Percentiles rank a stretch among this genome's conserved stretches.
These are phyloP conservation scores for Fraxinus floribunda DNA, from an alignment of 305 asterid species.

Conservation along the genomic window DNA sequence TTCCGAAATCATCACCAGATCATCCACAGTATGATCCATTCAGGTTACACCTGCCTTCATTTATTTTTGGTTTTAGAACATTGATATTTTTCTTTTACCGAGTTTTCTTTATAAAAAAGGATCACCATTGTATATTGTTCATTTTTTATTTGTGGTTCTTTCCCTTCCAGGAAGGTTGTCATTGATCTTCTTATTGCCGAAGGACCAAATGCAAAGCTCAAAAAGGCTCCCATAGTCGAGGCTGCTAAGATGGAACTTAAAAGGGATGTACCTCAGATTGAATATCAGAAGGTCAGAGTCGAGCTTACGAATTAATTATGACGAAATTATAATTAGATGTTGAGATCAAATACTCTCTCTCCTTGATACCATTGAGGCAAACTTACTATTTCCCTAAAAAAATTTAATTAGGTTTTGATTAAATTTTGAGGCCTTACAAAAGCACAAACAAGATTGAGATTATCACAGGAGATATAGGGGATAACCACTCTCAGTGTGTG, in stretches of 20 bases:
- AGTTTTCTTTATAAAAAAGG: neutral
- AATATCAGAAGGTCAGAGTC: conserved; percentile 63
- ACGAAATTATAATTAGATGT: neutral
- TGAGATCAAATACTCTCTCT: neutral
- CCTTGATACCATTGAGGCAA: neutral
- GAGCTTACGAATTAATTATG: conserved; percentile 2
- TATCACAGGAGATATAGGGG: neutral
- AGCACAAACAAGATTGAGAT: neutral
- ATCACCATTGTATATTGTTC: neutral
- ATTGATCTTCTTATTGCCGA: conserved; percentile 63
- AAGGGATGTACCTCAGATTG: conserved; percentile 11
- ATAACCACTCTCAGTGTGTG: neutral
- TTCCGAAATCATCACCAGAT: conserved; percentile 73
- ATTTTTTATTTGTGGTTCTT: conserved; percentile 14
- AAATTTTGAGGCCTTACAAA: neutral
- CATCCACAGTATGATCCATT: conserved; percentile 59
- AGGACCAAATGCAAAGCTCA: conserved; percentile 79
- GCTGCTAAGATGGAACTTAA: conserved; percentile 61
- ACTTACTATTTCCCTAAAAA: neutral
- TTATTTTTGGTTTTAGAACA: neutral
- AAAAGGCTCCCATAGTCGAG: conserved; percentile 56
- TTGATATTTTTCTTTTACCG: neutral
- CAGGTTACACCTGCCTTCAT: conserved; percentile 48
- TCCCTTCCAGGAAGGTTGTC: conserved; percentile 61
- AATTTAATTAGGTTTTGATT: conserved; percentile 2